Percentiles rank a stretch among this genome's conserved stretches.
phyloP scores from a whole-genome alignment of 2,329 filamentous ascomycete species.

The Aspergillus jensenii region DNA sequence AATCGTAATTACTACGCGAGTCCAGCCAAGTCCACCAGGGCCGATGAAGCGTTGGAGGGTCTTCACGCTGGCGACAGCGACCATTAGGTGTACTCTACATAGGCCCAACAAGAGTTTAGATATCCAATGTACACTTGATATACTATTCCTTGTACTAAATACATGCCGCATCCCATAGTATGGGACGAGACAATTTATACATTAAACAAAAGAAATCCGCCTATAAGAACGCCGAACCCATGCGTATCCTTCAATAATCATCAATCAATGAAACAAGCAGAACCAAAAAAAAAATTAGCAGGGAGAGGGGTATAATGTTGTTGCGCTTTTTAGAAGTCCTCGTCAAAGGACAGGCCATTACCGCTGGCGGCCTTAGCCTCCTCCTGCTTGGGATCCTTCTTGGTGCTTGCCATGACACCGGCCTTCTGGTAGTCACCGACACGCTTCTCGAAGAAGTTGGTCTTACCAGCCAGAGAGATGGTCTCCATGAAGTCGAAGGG shows the following conservation, averaged over 20 bases:
- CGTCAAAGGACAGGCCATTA: constrained; percentile 89
- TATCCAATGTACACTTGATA: constrained; percentile 25
- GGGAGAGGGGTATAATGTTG: constrained; percentile 23
- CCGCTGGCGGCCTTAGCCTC: constrained; percentile 41
- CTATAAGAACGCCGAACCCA: constrained; percentile 33
- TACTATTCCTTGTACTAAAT: constrained; percentile 18
- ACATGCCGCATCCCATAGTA: constrained; percentile 16
- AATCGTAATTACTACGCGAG: background rate
- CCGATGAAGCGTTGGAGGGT: background rate
- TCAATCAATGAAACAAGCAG: constrained; percentile 29
- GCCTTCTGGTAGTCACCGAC: constrained; percentile 99
- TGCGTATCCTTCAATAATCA: constrained; percentile 32
- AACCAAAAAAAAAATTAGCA: constrained; percentile 15
- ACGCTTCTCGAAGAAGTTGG: constrained; percentile 99
- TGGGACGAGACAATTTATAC: constrained; percentile 12
- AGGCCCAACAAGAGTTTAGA: background rate
- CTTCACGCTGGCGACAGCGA: background rate
- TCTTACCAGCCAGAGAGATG: constrained; percentile 98
- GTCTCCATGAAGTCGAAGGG: constrained; percentile 99
- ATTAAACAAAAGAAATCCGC: constrained; percentile 19
- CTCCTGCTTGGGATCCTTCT: constrained; percentile 61
- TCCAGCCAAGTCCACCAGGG: background rate
- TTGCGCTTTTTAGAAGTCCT: constrained; percentile 76
- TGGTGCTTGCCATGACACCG: constrained; percentile 92
- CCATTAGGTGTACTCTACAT: background rate